phyloP scores from a whole-genome alignment of 352 stramenopile species.

The Globisporangium camurandrum region DNA sequence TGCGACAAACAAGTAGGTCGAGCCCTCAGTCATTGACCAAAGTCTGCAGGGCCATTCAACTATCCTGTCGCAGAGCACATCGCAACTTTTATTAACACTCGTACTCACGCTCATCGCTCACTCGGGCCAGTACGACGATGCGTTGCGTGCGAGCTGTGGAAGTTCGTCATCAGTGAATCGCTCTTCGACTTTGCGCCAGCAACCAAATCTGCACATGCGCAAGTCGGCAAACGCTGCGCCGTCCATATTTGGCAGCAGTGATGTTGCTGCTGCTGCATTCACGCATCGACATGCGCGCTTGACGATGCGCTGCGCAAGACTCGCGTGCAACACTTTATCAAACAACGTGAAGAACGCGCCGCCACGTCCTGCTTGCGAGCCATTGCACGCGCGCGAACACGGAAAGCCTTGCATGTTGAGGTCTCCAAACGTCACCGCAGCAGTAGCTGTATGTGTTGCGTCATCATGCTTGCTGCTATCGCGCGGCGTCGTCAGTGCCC shows the following conservation, averaged over 20 bases:
- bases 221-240: constrained; percentile 24
- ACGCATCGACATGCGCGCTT: constrained; percentile 35
- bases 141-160: constrained; percentile 36
- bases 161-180: constrained; percentile 27
- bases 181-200: constrained; percentile 47
- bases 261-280: neutral
- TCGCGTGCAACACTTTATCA: constrained; percentile 35
- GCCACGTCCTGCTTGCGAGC: constrained; percentile 65
- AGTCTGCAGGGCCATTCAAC: too few relatives aligned
- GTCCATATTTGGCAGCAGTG: neutral
- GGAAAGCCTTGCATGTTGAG: constrained; percentile 81
- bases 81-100: neutral
- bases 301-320: constrained; percentile 33
- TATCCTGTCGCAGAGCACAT: neutral
- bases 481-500: constrained; percentile 52
- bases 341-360: constrained; percentile 63
- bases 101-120: neutral
- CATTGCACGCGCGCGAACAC: constrained; percentile 61
- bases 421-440: constrained; percentile 68
- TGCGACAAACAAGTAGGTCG: too few relatives aligned
- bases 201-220: constrained; percentile 63
- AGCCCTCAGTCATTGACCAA: too few relatives aligned
- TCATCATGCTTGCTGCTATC: constrained; percentile 11
- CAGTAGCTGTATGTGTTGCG: constrained; percentile 12
- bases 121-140: constrained; percentile 48